Evolutionary conservation across 805 yeast species (phyloP), one percentile per base, ranked within the genome.

Genomic region (Candida bentonensis): DNA sequence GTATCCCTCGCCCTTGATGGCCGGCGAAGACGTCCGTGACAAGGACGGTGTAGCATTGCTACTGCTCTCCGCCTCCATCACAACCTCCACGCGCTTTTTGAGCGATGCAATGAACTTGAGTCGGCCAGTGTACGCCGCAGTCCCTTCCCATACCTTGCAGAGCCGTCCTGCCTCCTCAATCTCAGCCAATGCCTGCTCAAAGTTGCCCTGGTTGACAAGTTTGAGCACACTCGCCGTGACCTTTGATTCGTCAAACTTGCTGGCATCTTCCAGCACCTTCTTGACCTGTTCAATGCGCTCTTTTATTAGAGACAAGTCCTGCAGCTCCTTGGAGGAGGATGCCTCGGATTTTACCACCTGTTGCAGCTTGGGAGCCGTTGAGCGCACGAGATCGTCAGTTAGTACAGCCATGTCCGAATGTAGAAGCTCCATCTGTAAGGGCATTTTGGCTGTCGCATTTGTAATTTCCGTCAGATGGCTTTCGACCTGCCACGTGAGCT

Each of bases 381-480:
- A 50, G 20, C 43, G 48, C 7, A 47, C 49, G 39, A 58, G 53
- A 17, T 49, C 51, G 15, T 22, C 28, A 7, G 42, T 46, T 22
- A 62, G 47, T 9, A 49, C 48, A 11, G 44, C 45, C 15, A 58
- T 49, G 42, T 62, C 66, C 39, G 53, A 51, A 22, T 51, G 49
- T 17, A 62, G 53, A 41, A 62, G 53, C 39, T 59, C 64, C 23
- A 59, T 50, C 45, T 61, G 63, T 48, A 61, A 61, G 40, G 51
- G 55, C 27, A 61, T 47, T 13, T 61, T 48, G 26, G 53, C 53
- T 27, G 54, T 56, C 39, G 57, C 46, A 28, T 50, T 44, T 36
- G 46, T 44, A 20, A 62, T 50, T 21, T 51, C 55, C 7, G 45
- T 47, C 4, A 62, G 51, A 20, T 53, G 42, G 15, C 40, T 23